Base-by-base conservation (phyloP, 805 yeast genomes). In the Huiozyma naganishii region DNA sequence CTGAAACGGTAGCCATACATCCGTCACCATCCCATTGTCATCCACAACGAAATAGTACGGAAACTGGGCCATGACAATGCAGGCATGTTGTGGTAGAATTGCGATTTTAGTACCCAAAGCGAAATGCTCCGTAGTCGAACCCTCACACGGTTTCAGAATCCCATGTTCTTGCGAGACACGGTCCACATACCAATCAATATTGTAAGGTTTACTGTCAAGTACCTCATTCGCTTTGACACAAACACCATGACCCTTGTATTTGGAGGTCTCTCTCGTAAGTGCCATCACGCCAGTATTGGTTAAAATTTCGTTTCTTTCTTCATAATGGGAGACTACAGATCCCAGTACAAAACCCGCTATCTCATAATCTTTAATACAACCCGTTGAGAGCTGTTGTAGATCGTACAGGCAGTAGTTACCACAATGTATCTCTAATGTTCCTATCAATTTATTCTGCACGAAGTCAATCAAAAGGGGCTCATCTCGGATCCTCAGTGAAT, bases 151-250 rank as follows among this genome's bases (percentile, higher is more conserved):
- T n/a, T 64, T 67, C 40, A 83, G 61, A 36, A 84, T 78, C 8
- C 92, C 94, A 56, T 84, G 94, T 54, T 84, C 94, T 58, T 84
- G 92, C 44, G 84, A 76, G 39, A 84, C 60, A 50, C 88, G 69
- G 32, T 77, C 83, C 9, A 84, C 76, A 39, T 62, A 59, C 89
- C 89, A 83, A 5, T 46, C 39, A 38, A 70, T 65, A 6, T 71
- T 74, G 52, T 67, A 74, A 1, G 66, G 65, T 10, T 61, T 51
- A 1, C 73, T 71, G 1, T 52, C 50, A 29, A 59, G 43, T 1
- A 77, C 61, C n/a, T 59, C 46, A 10, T 43, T 36, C 11, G 45
- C 17, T 7, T 45, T 41, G 9, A 45, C 40, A n/a, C 55, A 49
- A 10, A 46, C 52, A 3, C 89, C 90, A 55, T 61, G 71, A 0